These are phyloP conservation scores for Glycine latifolia DNA, from an alignment of 306 rosid species.

Conservation along the genomic window DNA sequence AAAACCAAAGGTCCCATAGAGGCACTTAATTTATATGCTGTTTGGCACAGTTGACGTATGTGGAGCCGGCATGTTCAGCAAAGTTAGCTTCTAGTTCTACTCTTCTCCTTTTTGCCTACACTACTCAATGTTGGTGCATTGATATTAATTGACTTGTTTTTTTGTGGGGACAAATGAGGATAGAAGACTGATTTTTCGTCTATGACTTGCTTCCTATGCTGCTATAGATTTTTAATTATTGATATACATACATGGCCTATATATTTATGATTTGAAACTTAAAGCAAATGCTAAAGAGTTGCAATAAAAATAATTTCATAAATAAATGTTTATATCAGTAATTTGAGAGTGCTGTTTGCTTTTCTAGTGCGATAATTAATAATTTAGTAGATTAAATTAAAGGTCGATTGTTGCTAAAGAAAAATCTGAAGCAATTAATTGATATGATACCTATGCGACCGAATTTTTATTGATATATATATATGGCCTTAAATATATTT, in stretches of 20 bases:
- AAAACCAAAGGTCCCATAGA: constrained; percentile 15
- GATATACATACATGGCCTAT: not conserved
- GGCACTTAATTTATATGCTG: constrained; percentile 6
- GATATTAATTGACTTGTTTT: constrained; percentile 44
- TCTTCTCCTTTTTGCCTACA: constrained; percentile 16
- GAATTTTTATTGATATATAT: too few species aligned
- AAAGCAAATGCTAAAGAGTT: not conserved
- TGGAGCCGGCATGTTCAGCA: constrained; percentile 46
- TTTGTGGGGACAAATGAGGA: constrained; percentile 7
- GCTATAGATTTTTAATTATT: not conserved
- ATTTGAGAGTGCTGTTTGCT: not conserved
- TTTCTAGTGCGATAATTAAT: not conserved
- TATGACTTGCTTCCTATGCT: too few species aligned
- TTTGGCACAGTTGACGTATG: constrained; percentile 30
- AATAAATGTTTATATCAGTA: too few species aligned
- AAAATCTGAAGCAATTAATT: not conserved
- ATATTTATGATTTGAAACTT: not conserved
- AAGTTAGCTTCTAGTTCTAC: not conserved
- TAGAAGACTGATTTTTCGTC: not conserved
- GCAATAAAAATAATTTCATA: too few species aligned
- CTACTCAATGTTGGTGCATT: not conserved
- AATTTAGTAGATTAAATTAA: not conserved
- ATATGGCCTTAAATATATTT: not conserved
- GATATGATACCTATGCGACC: too few species aligned
- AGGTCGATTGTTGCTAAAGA: not conserved